Base-by-base conservation (phyloP, 495 filamentous ascomycete species). In the Penicillium dipodomyicola region DNA sequence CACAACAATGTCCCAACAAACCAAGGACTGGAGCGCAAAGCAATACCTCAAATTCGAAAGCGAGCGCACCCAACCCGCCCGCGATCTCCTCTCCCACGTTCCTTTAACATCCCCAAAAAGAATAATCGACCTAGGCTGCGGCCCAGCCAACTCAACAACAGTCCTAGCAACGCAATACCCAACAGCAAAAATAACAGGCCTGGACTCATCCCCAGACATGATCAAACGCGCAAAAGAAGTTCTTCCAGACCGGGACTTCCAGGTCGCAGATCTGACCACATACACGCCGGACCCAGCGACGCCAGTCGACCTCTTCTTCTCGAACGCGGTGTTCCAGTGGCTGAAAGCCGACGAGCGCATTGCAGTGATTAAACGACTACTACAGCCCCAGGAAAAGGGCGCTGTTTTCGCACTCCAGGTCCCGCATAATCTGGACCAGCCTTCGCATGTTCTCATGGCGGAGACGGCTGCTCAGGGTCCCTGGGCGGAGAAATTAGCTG, bases 241-340 rank as follows among this genome's bases (percentile, higher is more conserved):
- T 5, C 62, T 76, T 9, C 72, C 63, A 15, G 49, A 67, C 12
- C 27, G 64, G 4, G 52, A 72, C 0, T 82, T 80, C 50, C 30
- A 56, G 7, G 62, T 74, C 1, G 74, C 60, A 15, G 74, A 80
- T 49, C 39, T 84, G 15, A 48, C 25, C 1, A 65, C 69, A 0
- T 83, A 77, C 56, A 20, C 47, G 0, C 74, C 35, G 1, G 35
- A 39, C 35, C 35, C 80, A 2, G 39, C 59, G 5, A 44, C 49
- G 7, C 35, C 61, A 0, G 70, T 74, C 1, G 76, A 79, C 42
- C 66, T 84, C 1, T 75, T 80, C 59, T 83, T 80, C 61, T 74
- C 74, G 37, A 84, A 82, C 62, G 80, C 81, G 10, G 78, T 80
- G 3, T 75, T 82, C 52, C 82, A 84, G 33, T 84, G 81, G 81